Percentiles rank a stretch among this genome's conserved stretches.
Conservation (phyloP, 106 monocot species). For the Triglochin maritima region DNA sequence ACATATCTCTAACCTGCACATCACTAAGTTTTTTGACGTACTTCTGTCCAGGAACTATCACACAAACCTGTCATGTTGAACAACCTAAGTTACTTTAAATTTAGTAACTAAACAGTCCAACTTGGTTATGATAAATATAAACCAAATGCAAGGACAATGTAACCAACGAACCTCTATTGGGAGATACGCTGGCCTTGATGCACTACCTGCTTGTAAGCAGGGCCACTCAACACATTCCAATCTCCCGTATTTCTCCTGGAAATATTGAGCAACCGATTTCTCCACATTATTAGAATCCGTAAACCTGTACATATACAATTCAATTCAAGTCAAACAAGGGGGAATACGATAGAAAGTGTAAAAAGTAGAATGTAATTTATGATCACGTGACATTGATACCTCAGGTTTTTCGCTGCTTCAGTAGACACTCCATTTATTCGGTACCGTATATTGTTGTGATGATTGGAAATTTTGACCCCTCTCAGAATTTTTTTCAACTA, state of each 20-base stretch:
- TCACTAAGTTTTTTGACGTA: constrained; percentile 36
- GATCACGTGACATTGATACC: background rate
- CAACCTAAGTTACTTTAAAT: background rate
- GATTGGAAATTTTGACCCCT: constrained; percentile 7
- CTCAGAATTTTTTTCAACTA: constrained; percentile 10
- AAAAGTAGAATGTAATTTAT: too few relatives aligned
- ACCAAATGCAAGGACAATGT: background rate
- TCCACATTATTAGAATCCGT: background rate
- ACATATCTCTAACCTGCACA: constrained; percentile 22
- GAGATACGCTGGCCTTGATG: constrained; percentile 26
- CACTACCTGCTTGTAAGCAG: constrained; percentile 28
- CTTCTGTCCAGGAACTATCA: constrained; percentile 35
- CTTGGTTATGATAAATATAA: background rate
- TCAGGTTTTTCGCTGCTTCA: background rate
- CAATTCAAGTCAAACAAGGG: too few relatives aligned
- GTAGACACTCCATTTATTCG: constrained; percentile 8
- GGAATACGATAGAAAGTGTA: too few relatives aligned
- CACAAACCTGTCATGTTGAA: constrained; percentile 21
- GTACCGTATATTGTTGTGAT: background rate
- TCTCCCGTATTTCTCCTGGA: constrained; percentile 18
- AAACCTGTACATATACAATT: background rate
- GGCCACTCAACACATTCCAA: constrained; percentile 15
- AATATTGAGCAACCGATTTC: constrained; percentile 23
- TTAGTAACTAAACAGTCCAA: too few relatives aligned
- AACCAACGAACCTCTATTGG: constrained; percentile 33